Evolutionary conservation across 1,284 basidiomycete species (phyloP).

Genomic region (Bjerkandera adusta): DNA sequence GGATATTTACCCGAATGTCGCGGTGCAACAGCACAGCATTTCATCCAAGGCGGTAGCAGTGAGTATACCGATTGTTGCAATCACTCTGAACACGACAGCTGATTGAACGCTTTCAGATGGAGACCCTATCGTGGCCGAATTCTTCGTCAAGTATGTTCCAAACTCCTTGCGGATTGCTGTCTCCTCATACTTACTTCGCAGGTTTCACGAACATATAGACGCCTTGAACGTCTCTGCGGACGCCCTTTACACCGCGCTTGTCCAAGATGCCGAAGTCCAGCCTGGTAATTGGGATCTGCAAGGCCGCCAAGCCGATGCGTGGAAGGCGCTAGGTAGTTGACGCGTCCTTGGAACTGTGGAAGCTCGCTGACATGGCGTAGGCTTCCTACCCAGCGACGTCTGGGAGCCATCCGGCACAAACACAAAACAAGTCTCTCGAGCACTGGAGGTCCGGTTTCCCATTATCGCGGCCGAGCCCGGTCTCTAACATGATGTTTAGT

Average conservation of each 20-base stretch:
- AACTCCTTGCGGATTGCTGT: not conserved
- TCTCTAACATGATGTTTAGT: slow-evolving; percentile 30
- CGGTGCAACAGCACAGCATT: slow-evolving; percentile 45
- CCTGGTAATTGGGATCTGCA: slow-evolving; percentile 63
- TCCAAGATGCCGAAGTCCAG: slow-evolving; percentile 57
- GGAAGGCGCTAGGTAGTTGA: slow-evolving; percentile 42
- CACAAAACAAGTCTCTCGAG: slow-evolving; percentile 59
- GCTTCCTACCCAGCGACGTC: slow-evolving; percentile 53
- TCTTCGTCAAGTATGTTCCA: slow-evolving; percentile 63
- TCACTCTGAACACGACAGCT: too few relatives aligned
- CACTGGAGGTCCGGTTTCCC: slow-evolving; percentile 45
- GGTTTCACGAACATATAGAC: slow-evolving; percentile 46
- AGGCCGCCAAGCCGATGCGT: slow-evolving; percentile 56
- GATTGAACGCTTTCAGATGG: too few relatives aligned
- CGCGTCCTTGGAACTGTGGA: not conserved
- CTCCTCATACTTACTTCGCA: slow-evolving; percentile 21
- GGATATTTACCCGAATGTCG: slow-evolving; percentile 67
- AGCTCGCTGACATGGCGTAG: slow-evolving; percentile 31
- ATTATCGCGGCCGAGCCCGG: not conserved
- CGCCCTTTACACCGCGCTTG: slow-evolving; percentile 51
- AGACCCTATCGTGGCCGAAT: slow-evolving; percentile 63
- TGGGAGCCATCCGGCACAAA: slow-evolving; percentile 53
- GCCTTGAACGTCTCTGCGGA: slow-evolving; percentile 44
- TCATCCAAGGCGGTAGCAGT: slow-evolving; percentile 66
- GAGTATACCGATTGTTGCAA: slow-evolving; percentile 23